Conservation (phyloP, 1,284 basidiomycete species). For the Puccinia novopanici region DNA sequence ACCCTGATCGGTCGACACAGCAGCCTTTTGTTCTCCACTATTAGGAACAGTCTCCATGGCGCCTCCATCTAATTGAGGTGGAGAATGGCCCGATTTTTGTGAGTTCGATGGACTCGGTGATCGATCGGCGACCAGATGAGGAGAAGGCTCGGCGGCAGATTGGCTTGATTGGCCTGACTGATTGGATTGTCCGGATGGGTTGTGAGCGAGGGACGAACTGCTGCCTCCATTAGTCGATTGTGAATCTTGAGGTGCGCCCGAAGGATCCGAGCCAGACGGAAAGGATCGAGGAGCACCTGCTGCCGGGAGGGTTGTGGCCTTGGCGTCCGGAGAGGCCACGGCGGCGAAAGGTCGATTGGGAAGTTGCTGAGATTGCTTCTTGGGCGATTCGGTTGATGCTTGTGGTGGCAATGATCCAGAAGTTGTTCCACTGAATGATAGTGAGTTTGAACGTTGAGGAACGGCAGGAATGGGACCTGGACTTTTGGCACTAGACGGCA, state of each 20-base stretch:
- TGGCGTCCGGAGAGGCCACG: constrained; percentile 59
- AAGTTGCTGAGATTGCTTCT: constrained; percentile 57
- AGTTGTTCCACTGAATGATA: constrained; percentile 37
- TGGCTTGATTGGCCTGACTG: constrained; percentile 26
- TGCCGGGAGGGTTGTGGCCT: constrained; percentile 61
- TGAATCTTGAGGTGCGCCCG: constrained; percentile 17
- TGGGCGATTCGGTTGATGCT: constrained; percentile 39
- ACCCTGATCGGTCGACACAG: neutral
- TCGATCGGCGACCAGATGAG: constrained; percentile 17
- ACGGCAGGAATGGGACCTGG: constrained; percentile 13
- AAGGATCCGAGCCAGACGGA: constrained; percentile 32
- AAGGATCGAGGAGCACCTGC: neutral
- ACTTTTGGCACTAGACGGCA: constrained; percentile 42
- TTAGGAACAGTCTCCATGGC: constrained; percentile 4
- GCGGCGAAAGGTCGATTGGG: constrained; percentile 59
- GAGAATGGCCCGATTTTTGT: constrained; percentile 34
- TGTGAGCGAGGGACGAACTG: constrained; percentile 38
- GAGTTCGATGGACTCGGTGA: constrained; percentile 48
- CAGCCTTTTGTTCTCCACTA: constrained; percentile 16
- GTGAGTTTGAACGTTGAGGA: constrained; percentile 46
- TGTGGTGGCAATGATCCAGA: constrained; percentile 54
- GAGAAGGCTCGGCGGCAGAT: constrained; percentile 23
- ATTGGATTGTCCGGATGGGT: constrained; percentile 42
- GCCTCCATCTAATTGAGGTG: constrained; percentile 18
- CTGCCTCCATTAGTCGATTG: constrained; percentile 37